phyloP scores from a whole-genome alignment of 192 early-diverging fungal genomes.

The Coemansia sp. region DNA sequence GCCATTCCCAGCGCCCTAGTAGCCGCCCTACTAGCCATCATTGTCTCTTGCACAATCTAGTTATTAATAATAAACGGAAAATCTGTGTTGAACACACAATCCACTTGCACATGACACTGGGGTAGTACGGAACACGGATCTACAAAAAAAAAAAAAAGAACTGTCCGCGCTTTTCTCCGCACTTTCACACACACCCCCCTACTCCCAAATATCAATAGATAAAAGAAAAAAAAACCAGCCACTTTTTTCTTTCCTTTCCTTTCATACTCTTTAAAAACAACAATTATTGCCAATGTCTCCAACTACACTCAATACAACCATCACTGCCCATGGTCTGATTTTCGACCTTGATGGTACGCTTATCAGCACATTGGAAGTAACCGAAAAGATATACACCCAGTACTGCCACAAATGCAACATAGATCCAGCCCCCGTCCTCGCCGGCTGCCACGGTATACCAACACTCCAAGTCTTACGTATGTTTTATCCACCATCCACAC shows the following conservation, averaged over 20 bases:
- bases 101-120: neutral
- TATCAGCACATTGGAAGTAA: constrained; percentile 20
- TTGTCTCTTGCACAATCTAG: neutral
- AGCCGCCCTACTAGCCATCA: neutral
- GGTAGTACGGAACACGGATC: neutral
- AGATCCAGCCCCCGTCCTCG: constrained; percentile 19
- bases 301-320: neutral
- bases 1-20: neutral
- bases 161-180: too few relatives aligned
- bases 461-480: constrained; percentile 31
- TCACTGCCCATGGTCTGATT: neutral
- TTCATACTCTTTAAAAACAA: neutral
- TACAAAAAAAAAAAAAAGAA: too few relatives aligned
- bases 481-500: constrained; percentile 14
- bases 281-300: neutral
- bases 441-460: constrained; percentile 34
- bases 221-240: neutral
- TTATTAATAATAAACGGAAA: neutral
- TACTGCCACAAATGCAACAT: constrained; percentile 6
- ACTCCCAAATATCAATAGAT: too few relatives aligned
- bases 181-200: too few relatives aligned
- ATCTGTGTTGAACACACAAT: neutral
- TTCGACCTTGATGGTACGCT: constrained; percentile 37
- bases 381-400: constrained; percentile 24
- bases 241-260: neutral